Evolutionary conservation across 805 yeast species (phyloP).

Genomic region (Zygoascus bituminiphila): DNA sequence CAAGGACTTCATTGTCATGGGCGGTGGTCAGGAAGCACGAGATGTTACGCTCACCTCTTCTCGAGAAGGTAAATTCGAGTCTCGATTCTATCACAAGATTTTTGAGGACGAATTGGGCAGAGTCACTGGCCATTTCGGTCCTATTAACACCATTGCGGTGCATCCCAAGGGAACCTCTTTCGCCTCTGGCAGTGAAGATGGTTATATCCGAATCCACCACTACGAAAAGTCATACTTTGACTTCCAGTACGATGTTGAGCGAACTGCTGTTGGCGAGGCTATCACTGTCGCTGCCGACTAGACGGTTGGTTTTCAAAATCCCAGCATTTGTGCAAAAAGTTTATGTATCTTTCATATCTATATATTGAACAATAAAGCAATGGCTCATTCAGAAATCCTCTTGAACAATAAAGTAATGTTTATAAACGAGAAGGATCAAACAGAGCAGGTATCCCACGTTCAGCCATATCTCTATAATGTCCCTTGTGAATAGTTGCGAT

Average conservation of each 20-base stretch:
- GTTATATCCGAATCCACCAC: conserved; percentile 87
- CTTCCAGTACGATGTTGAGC: conserved; percentile 82
- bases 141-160: conserved; percentile 84
- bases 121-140: conserved; percentile 98
- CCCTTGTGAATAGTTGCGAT: not conserved
- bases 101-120: conserved; percentile 95
- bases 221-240: conserved; percentile 91
- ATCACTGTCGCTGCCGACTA: not conserved
- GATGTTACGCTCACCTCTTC: conserved; percentile 96
- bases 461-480: not conserved
- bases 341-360: not conserved
- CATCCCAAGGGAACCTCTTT: conserved; percentile 91
- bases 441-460: too few species aligned
- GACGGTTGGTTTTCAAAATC: too few species aligned
- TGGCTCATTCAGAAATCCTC: not conserved
- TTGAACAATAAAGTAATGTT: too few species aligned
- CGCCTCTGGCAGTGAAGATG: conserved; percentile 99
- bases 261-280: conserved; percentile 8
- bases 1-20: conserved; percentile 85
- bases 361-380: not conserved
- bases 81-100: conserved; percentile 89
- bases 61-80: conserved; percentile 92
- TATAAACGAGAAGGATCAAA: too few species aligned
- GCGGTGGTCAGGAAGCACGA: conserved; percentile 99
- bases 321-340: not conserved